Evolutionary conservation across 108 stramenopile species (phyloP), one percentile per base, ranked within the genome.

Genomic region (Nannochloropsis salina): DNA sequence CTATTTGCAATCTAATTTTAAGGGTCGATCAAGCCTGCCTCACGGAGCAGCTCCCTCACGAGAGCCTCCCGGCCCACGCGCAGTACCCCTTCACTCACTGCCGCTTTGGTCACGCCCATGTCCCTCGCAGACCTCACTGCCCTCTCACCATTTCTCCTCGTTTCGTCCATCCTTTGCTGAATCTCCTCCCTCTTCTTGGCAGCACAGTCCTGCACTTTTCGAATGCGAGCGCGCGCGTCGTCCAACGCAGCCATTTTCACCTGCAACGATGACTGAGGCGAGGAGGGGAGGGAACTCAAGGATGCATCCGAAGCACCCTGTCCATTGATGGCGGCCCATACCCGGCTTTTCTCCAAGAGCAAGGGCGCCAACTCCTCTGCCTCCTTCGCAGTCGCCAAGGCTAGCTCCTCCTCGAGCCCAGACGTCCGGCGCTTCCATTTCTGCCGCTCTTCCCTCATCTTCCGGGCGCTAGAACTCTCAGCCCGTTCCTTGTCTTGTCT

Each of bases 141-240:
- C 61, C n/a, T 74, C n/a, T 6, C 61, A n/a, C 61, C 61, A 15
- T 74, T n/a, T 74, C 2, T n/a, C 61, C 61, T 74, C 61, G 61
- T 74, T n/a, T 15, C 61, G 20, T 74, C 61, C 61, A 74, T 74
- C 61, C 61, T 74, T n/a, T 3, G 20, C 8, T 74, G 20, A n/a
- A 74, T 74, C n/a, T 74, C n/a, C 61, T n/a, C 61, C 61, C 61
- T 74, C 61, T 74, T 74, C 61, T 74, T n/a, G 20, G 61, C 61
- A 4, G 61, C 61, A 15, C 61, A n/a, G n/a, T 74, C 61, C n/a
- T 74, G 61, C 3, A 74, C 6, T n/a, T 74, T 15, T n/a, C 61
- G 61, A 74, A 74, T 74, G 20, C n/a, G 61, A 74, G 61, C 61
- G n/a, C 61, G 61, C 4, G 61, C 61, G 15, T 74, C 61, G 8